phyloP scores from a whole-genome alignment of 352 stramenopile species.

The Pythium aquatile region DNA sequence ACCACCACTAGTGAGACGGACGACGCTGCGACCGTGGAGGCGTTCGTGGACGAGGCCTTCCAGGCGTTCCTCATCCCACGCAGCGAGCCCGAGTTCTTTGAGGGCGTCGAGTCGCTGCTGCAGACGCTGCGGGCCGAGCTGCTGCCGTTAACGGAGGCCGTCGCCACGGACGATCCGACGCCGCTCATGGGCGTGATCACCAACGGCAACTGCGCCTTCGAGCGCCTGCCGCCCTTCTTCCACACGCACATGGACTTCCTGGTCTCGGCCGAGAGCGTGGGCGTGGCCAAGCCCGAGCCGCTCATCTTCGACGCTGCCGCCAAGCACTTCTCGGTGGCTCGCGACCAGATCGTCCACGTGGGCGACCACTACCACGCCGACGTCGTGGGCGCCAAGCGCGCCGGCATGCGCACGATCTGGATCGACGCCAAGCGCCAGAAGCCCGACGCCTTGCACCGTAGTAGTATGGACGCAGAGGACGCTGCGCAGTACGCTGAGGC shows the following conservation, averaged over 20 bases:
- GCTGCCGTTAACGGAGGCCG: neutral
- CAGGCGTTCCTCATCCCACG: slow-evolving; percentile 54
- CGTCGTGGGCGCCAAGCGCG: slow-evolving; percentile 59
- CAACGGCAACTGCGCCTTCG: slow-evolving; percentile 67
- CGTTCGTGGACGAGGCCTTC: slow-evolving; percentile 53
- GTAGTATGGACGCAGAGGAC: slow-evolving; percentile 31
- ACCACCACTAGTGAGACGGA: neutral
- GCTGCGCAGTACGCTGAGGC: slow-evolving; percentile 36
- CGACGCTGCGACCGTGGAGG: slow-evolving; percentile 25
- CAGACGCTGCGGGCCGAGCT: slow-evolving; percentile 36
- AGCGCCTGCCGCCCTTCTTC: slow-evolving; percentile 46
- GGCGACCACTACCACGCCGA: slow-evolving; percentile 77
- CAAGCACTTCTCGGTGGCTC: slow-evolving; percentile 22
- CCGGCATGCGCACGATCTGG: slow-evolving; percentile 66
- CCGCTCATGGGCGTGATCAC: slow-evolving; percentile 57
- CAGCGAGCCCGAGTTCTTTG: slow-evolving; percentile 62
- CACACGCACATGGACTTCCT: slow-evolving; percentile 43
- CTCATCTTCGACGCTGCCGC: slow-evolving; percentile 57
- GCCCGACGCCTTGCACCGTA: slow-evolving; percentile 32
- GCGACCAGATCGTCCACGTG: slow-evolving; percentile 61
- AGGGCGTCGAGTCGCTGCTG: slow-evolving; percentile 51
- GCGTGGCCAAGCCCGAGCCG: slow-evolving; percentile 41
- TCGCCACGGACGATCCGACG: neutral
- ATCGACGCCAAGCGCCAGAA: slow-evolving; percentile 48
- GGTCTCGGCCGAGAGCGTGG: slow-evolving; percentile 52